Percentiles rank a stretch among this genome's conserved stretches.
These are phyloP conservation scores for Pistacia integerrima DNA, from an alignment of 345 rosid species.

Conservation along the genomic window DNA sequence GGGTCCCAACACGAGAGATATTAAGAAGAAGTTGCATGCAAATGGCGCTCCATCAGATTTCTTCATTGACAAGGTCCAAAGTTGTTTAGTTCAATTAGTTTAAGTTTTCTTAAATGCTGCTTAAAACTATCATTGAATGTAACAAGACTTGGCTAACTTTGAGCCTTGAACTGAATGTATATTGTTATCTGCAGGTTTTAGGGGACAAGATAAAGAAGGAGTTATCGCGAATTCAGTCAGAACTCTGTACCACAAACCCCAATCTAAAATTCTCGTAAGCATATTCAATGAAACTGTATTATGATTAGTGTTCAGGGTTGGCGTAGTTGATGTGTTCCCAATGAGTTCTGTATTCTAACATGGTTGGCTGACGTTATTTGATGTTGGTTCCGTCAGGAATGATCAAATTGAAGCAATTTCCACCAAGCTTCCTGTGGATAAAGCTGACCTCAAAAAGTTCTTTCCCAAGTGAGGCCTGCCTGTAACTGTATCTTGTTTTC, in stretches of 20 bases:
- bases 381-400: constrained; percentile 39
- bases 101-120: neutral
- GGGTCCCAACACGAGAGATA: constrained; percentile 65
- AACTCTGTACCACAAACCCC: constrained; percentile 55
- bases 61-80: constrained; percentile 66
- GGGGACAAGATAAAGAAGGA: constrained; percentile 79
- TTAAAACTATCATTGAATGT: too few species aligned
- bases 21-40: constrained; percentile 65
- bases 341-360: too few species aligned
- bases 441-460: constrained; percentile 62
- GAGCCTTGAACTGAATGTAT: constrained; percentile 8
- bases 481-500: neutral
- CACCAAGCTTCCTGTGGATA: constrained; percentile 76
- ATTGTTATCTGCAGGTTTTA: constrained; percentile 42
- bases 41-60: constrained; percentile 72
- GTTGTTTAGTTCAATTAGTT: too few species aligned
- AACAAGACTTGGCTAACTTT: neutral
- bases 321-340: neutral
- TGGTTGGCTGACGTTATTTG: neutral
- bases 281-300: neutral
- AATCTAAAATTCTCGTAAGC: constrained; percentile 68
- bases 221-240: constrained; percentile 61
- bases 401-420: constrained; percentile 82
- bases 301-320: neutral
- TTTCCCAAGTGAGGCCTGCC: constrained; percentile 60